These are phyloP conservation scores for Colletotrichum sojae DNA, from an alignment of 2,329 filamentous ascomycete genomes.

Conservation along the genomic window DNA sequence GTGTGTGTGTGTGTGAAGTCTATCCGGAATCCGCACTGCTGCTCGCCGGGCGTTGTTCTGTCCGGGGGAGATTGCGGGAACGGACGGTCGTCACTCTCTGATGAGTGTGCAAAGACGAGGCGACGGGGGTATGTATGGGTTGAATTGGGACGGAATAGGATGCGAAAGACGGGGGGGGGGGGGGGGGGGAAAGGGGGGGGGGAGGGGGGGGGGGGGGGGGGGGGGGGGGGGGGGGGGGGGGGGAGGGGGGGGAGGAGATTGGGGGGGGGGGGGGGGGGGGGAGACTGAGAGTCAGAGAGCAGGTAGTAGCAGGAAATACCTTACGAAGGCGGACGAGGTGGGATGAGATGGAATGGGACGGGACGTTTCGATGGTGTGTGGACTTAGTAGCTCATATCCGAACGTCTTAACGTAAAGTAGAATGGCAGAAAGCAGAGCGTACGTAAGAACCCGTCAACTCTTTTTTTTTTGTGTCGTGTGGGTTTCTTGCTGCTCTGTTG, in stretches of 20 bases:
- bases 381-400: conserved; percentile 6
- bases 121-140: conserved; percentile 27
- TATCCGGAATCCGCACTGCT: too few relatives aligned
- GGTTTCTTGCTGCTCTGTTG: neutral
- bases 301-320: conserved; percentile 26
- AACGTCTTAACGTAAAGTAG: conserved; percentile 5
- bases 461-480: neutral
- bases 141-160: conserved; percentile 28
- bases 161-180: conserved; percentile 9
- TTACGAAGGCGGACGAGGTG: conserved; percentile 34
- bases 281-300: neutral
- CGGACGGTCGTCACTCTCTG: neutral
- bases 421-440: neutral
- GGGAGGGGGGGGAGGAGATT: too few relatives aligned
- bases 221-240: too few relatives aligned
- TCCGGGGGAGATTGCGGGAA: too few relatives aligned
- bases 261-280: conserved; percentile 2
- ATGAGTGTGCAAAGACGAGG: conserved; percentile 30
- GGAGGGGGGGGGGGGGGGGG: too few relatives aligned
- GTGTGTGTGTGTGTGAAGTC: too few relatives aligned
- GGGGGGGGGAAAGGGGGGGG: too few relatives aligned
- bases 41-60: too few relatives aligned
- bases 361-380: conserved; percentile 15
- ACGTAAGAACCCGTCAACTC: conserved; percentile 1
- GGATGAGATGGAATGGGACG: conserved; percentile 33